Percentiles rank a stretch among this genome's conserved stretches.
Evolutionary conservation across 108 stramenopile species (phyloP).

Genomic region (Cyclotella kingstonii): DNA sequence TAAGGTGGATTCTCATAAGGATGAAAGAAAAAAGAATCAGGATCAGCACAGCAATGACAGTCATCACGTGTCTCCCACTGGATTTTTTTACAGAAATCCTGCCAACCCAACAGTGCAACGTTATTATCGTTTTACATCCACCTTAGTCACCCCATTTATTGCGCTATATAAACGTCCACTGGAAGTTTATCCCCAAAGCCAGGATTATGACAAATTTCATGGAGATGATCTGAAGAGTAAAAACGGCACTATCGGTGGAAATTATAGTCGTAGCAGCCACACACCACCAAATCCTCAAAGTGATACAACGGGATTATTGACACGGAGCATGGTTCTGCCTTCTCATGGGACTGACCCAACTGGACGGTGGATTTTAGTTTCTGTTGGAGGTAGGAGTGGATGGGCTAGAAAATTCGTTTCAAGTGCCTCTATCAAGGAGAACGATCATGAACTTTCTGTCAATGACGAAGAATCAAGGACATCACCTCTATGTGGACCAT

Average conservation of each 20-base stretch:
- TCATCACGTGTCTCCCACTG: slow-evolving; percentile 2
- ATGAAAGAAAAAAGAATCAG: not conserved
- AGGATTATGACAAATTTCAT: slow-evolving; percentile 12
- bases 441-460: slow-evolving; percentile 2
- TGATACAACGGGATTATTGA: slow-evolving; percentile 73
- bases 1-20: not conserved
- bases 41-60: not conserved
- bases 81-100: slow-evolving; percentile 23
- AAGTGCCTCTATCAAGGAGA: slow-evolving; percentile 8
- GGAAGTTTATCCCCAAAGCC: slow-evolving; percentile 29
- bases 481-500: not conserved
- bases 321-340: slow-evolving; percentile 75
- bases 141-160: slow-evolving; percentile 70
- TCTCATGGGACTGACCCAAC: slow-evolving; percentile 81
- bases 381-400: slow-evolving; percentile 79
- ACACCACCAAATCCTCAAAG: slow-evolving; percentile 34
- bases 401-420: slow-evolving; percentile 60
- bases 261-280: not conserved
- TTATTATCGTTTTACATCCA: slow-evolving; percentile 85
- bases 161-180: slow-evolving; percentile 77
- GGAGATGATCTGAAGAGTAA: not conserved
- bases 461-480: slow-evolving; percentile 11
- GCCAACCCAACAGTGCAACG: slow-evolving; percentile 76
- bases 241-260: not conserved
- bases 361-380: slow-evolving; percentile 78